Base-by-base conservation (phyloP, 2,329 filamentous ascomycete genomes). In the Nannizzia gypsea region DNA sequence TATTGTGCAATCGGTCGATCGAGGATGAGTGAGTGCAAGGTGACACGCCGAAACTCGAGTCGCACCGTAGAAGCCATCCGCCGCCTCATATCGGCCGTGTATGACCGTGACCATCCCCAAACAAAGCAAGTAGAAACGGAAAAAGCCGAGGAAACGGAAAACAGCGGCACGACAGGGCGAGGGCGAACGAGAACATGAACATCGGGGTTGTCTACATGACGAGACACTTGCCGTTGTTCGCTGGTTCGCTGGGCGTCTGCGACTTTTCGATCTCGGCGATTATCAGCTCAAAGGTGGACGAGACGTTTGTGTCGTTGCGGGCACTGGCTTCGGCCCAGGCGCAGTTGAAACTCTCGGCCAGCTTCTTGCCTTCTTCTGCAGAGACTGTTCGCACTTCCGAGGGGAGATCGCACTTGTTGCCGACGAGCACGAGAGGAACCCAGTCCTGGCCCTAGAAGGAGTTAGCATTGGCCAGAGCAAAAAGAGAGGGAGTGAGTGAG, bases 251-350 rank as follows among this genome's bases (percentile, higher is more conserved):
- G 1, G 92, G 91, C 71, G 95, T 95, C 75, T 95, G 88, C 26
- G 87, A 85, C 76, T 95, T 95, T 76, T 99, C 93, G 64, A 99
- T 91, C 78, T 97, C 89, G 56, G 82, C 89, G 68, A 99, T 90
- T 78, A 99, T 86, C 64, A 95, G 81, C 75, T 97, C 92, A 71
- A 99, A 99, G 1, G 90, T 89, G 74, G 90, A 91, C 67, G 81
- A 81, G 56, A 99, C 93, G 71, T 97, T 96, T 77, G 91, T 89
- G 73, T 96, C 91, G 75, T 93, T 95, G 61, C 91, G 84, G 28
- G 93, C 93, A 70, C 89, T 95, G 60, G 93, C 90, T 77, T 99
- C 93, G 55, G 90, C 96, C 83, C 90, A 96, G 40, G 87, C 90
- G 74, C 92, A 97, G 64, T 89, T 85, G 73, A 95, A 87, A 74